Percentiles rank a stretch among this genome's conserved stretches.
These are phyloP conservation scores for Thalassiosira pacifica DNA, from an alignment of 352 stramenopile genomes.

Conservation along the genomic window DNA sequence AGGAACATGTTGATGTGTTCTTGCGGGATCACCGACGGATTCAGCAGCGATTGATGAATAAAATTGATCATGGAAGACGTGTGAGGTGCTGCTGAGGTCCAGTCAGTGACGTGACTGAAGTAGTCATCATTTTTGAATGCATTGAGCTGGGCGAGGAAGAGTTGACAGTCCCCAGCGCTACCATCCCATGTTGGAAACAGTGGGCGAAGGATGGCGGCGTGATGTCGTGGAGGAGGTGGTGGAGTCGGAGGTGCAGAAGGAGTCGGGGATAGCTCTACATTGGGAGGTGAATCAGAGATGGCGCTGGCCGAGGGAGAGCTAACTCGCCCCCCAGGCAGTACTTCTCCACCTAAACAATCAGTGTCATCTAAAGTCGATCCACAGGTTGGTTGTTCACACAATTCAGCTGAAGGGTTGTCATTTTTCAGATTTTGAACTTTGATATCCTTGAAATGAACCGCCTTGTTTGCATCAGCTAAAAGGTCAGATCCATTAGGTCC, in stretches of 20 bases:
- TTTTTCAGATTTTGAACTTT: conserved; percentile 17
- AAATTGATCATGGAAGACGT: background rate
- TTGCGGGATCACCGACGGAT: background rate
- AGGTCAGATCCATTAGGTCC: conserved; percentile 9
- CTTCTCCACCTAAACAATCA: background rate
- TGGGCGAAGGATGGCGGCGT: too few relatives aligned
- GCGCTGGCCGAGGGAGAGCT: background rate
- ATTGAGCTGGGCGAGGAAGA: too few relatives aligned
- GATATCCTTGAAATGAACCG: conserved; percentile 35
- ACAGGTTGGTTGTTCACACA: conserved; percentile 2
- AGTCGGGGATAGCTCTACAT: conserved; percentile 55
- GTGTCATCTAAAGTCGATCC: conserved; percentile 16
- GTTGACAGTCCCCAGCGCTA: too few relatives aligned
- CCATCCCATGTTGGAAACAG: too few relatives aligned
- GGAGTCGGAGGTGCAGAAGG: conserved; percentile 70
- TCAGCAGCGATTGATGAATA: background rate
- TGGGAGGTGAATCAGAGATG: conserved; percentile 21
- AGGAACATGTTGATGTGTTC: too few relatives aligned
- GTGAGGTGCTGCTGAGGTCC: background rate
- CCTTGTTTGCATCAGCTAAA: conserved; percentile 28
- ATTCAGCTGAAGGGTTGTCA: background rate
- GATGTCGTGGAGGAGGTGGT: too few relatives aligned
- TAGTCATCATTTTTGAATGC: too few relatives aligned
- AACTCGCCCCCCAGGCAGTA: conserved; percentile 1
- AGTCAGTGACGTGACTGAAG: background rate